phyloP scores from a whole-genome alignment of 495 filamentous ascomycete species.

The Penicillium desertorum region DNA sequence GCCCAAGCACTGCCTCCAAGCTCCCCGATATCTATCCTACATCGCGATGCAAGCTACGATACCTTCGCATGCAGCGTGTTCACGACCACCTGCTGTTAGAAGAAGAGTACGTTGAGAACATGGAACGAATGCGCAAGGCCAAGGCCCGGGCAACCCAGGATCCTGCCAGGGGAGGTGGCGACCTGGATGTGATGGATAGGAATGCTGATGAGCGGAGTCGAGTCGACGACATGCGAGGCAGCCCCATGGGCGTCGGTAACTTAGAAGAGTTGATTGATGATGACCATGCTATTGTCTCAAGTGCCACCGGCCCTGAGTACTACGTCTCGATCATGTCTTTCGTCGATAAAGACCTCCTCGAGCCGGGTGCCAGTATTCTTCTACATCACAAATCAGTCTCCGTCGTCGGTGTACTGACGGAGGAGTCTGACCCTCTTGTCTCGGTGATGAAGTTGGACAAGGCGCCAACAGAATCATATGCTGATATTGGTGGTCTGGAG shows the following conservation, averaged over 20 bases:
- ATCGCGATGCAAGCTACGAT: constrained; percentile 93
- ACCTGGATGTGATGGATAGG: constrained; percentile 55
- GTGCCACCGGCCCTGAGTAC: constrained; percentile 96
- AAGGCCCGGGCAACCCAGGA: constrained; percentile 75
- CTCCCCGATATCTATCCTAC: constrained; percentile 91
- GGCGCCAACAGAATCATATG: constrained; percentile 96
- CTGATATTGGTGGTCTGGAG: constrained; percentile 96
- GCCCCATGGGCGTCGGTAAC: constrained; percentile 97
- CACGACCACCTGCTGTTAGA: constrained; percentile 96
- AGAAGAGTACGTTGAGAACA: constrained; percentile 98
- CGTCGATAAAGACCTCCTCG: constrained; percentile 97
- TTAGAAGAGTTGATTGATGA: constrained; percentile 99
- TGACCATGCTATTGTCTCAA: constrained; percentile 98
- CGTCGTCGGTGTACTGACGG: constrained; percentile 95
- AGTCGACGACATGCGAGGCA: constrained; percentile 98
- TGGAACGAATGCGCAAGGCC: constrained; percentile 88
- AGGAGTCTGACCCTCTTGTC: constrained; percentile 93
- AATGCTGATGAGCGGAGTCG: constrained; percentile 94
- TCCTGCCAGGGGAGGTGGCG: constrained; percentile 46
- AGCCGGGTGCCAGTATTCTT: constrained; percentile 92
- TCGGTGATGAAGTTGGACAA: constrained; percentile 99
- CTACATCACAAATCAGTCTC: constrained; percentile 98
- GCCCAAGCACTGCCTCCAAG: constrained; percentile 90
- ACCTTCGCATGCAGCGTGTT: constrained; percentile 96
- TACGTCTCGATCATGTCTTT: constrained; percentile 99